Evolutionary conservation across 805 yeast genomes (phyloP).

Genomic region (Yamadazyma endophytica): DNA sequence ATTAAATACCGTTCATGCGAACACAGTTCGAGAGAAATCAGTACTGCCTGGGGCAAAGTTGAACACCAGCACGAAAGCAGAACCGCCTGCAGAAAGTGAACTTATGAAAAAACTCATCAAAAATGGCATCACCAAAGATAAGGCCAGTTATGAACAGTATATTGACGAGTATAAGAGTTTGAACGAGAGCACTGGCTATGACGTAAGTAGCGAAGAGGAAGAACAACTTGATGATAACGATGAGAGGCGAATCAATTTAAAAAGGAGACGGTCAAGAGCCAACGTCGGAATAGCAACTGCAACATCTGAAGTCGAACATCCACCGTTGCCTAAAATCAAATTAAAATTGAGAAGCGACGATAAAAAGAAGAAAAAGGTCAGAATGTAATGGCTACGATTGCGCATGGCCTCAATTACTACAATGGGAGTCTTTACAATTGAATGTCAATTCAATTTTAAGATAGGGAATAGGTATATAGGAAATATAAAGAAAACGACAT

Average conservation of each 20-base stretch:
- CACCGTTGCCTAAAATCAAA: conserved; percentile 10
- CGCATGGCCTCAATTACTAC: no score
- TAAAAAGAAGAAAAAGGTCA: conserved; percentile 7
- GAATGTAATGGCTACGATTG: no score
- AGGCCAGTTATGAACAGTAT: conserved; percentile 8
- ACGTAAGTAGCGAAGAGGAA: conserved; percentile 19
- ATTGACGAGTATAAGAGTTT: conserved; percentile 7
- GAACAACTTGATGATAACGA: conserved; percentile 4
- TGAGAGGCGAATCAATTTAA: no score
- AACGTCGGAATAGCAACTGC: conserved; percentile 9
- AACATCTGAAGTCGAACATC: neutral
- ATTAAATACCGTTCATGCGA: conserved; percentile 23
- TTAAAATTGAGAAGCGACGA: conserved; percentile 10
- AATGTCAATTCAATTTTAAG: no score
- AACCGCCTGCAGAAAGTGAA: conserved; percentile 16
- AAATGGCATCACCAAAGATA: conserved; percentile 27
- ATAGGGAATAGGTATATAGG: no score
- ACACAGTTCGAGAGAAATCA: conserved; percentile 8
- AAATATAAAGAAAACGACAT: no score
- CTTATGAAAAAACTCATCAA: conserved; percentile 34
- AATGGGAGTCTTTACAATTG: conserved; percentile 1
- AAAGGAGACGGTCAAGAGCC: conserved; percentile 12
- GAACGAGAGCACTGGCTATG: conserved; percentile 30
- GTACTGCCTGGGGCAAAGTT: conserved; percentile 10
- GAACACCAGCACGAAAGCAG: conserved; percentile 7